Evolutionary conservation across 306 rosid species (phyloP).

Genomic region (Vigna trinervia): DNA sequence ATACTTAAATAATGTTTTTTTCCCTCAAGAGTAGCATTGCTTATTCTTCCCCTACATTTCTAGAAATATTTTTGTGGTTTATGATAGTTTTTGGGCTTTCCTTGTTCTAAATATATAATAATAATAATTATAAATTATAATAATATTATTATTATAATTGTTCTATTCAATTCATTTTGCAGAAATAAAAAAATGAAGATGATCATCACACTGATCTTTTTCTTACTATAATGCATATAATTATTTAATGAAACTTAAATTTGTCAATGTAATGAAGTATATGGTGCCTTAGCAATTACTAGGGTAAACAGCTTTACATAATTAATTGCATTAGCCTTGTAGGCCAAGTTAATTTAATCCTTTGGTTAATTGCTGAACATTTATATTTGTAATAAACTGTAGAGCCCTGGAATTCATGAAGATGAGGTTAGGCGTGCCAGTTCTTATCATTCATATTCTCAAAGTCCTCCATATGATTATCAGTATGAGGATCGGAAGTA

Average conservation of each 20-base stretch:
- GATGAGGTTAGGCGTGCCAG: slow-evolving; percentile 88
- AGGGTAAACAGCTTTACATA: slow-evolving; percentile 4
- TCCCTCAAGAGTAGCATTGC: slow-evolving; percentile 13
- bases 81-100: slow-evolving; percentile 13
- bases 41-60: neutral
- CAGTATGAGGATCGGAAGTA: slow-evolving; percentile 92
- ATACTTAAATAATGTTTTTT: slow-evolving; percentile 28
- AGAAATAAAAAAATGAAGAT: slow-evolving; percentile 2
- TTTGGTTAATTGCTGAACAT: slow-evolving; percentile 42
- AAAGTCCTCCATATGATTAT: slow-evolving; percentile 98
- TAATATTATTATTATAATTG: no score
- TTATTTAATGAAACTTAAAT: slow-evolving; percentile 17
- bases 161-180: neutral
- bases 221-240: neutral
- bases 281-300: slow-evolving; percentile 4
- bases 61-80: slow-evolving; percentile 22
- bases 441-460: slow-evolving; percentile 97
- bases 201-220: slow-evolving; percentile 27
- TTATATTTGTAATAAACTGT: slow-evolving; percentile 41
- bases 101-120: slow-evolving; percentile 25
- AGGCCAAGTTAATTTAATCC: neutral
- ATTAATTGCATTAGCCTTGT: slow-evolving; percentile 21
- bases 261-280: slow-evolving; percentile 32
- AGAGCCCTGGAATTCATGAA: slow-evolving; percentile 67
- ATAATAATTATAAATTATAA: neutral